Evolutionary conservation across 2,329 filamentous ascomycete genomes (phyloP), one percentile per base, ranked within the genome.

Genomic region (Aspergillus clavatus): DNA sequence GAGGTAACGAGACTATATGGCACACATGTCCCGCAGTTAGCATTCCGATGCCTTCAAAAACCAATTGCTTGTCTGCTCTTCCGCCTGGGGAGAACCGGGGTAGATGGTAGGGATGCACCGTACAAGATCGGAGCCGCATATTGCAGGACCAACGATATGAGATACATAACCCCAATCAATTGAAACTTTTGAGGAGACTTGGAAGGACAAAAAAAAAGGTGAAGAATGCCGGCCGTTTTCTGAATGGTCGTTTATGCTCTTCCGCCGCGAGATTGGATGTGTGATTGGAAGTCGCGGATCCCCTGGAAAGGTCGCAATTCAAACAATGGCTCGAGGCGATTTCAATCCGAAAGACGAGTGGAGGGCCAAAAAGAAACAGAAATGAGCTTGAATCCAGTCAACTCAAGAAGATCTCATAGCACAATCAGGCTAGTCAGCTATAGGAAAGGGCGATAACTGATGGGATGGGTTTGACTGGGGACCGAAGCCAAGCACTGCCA

Each of bases 1-100:
- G 80, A 82, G 7, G 79, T 75, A 42, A 82, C 71, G 50, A 84
- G 74, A 63, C 78, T 81, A 56, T 46, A 38, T 16, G 14, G n/a
- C 21, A 22, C 10, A 3, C 27, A 23, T n/a, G 12, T 22, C 21
- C 18, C 26, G 29, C 33, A 27, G 44, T 53, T 27, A 57, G 48
- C 37, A 48, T 50, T 40, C 39, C 26, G 28, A 31, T 47, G 12
- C n/a, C 14, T 12, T 24, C 7, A 6, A 29, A 31, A 21, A 11
- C 21, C n/a, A 14, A 22, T 36, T 7, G 14, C 12, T 40, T 14
- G 11, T 14, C 14, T 18, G n/a, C 31, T 33, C 29, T 10, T 2
- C 28, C n/a, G n/a, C n/a, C n/a, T n/a, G n/a, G n/a, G 7, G 10
- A 18, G 29, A 8, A 16, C 18, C 21, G 16, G 2, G 7, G 26